phyloP scores from a whole-genome alignment of 2,329 filamentous ascomycete species.

The Graphium sp. region DNA sequence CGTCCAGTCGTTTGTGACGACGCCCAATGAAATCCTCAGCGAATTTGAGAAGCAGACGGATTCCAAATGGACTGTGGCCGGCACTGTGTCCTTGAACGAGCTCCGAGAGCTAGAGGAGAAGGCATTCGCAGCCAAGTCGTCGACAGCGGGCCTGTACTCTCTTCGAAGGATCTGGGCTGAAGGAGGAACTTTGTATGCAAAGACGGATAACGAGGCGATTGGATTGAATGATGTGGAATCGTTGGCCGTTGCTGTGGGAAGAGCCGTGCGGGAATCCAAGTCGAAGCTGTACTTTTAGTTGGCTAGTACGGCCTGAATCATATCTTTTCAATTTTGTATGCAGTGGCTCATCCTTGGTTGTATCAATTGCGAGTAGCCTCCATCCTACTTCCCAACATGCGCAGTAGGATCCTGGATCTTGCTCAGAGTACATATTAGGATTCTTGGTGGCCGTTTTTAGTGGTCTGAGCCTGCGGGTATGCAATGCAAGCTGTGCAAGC shows the following conservation, averaged over 20 bases:
- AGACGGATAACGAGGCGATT: slow-evolving; percentile 47
- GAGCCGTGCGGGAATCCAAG: too few species aligned
- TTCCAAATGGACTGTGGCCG: slow-evolving; percentile 33
- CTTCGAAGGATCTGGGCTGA: slow-evolving; percentile 56
- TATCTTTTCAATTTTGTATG: too few species aligned
- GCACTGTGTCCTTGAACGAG: slow-evolving; percentile 29
- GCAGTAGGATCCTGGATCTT: too few species aligned
- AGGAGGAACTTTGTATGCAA: slow-evolving; percentile 53
- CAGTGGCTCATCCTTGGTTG: too few species aligned
- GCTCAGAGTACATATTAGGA: too few species aligned
- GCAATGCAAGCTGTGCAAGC: too few species aligned
- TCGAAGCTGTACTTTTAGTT: too few species aligned
- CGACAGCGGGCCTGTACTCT: slow-evolving; percentile 37
- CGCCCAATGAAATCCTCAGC: slow-evolving; percentile 41
- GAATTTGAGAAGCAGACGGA: slow-evolving; percentile 53
- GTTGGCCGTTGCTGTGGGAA: slow-evolving; percentile 17
- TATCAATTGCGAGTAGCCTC: too few species aligned
- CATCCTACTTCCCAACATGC: too few species aligned
- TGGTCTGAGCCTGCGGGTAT: too few species aligned
- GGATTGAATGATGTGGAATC: slow-evolving; percentile 33
- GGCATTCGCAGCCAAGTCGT: slow-evolving; percentile 34
- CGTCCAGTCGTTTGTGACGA: slow-evolving; percentile 56
- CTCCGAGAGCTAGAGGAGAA: slow-evolving; percentile 39
- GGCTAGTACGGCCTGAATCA: too few species aligned
- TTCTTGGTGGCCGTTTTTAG: too few species aligned